Conservation (phyloP, 306 rosid genomes). For the Clitoria ternatea region DNA sequence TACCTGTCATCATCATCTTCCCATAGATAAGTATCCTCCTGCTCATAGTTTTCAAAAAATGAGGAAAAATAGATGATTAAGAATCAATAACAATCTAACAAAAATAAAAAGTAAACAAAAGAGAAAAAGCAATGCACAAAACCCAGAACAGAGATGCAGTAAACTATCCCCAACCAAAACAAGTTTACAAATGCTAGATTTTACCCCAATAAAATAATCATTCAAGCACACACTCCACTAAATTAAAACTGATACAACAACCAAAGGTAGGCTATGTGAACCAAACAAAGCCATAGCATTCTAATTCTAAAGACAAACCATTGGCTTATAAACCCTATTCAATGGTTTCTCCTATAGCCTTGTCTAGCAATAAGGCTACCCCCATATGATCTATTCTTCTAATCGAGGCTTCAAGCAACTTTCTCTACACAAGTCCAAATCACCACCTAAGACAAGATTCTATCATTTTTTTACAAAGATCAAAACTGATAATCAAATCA, state of each 20-base stretch:
- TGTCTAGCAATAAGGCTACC: not conserved
- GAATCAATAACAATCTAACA: conserved; percentile 12
- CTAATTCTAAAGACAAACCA: not conserved
- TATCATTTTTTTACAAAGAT: not conserved
- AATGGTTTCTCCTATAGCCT: not conserved
- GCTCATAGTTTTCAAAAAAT: conserved; percentile 31
- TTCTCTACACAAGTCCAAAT: not conserved
- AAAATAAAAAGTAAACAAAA: not conserved
- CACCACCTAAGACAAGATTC: not conserved
- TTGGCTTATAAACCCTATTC: not conserved
- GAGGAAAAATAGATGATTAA: conserved; percentile 20
- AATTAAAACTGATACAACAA: not conserved
- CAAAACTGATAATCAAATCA: not conserved
- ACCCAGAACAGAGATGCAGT: not conserved
- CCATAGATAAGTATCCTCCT: conserved; percentile 97
- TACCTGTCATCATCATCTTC: conserved; percentile 98
- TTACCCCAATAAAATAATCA: not conserved
- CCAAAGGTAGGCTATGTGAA: not conserved
- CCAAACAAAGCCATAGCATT: not conserved
- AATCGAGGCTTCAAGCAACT: not conserved
- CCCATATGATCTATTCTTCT: not conserved
- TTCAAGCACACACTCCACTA: not conserved
- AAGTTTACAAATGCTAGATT: not conserved
- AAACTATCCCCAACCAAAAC: not conserved
- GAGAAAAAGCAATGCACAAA: not conserved